Evolutionary conservation across 768 basidiomycete species (phyloP).

Genomic region (Naematelia aurantialba): DNA sequence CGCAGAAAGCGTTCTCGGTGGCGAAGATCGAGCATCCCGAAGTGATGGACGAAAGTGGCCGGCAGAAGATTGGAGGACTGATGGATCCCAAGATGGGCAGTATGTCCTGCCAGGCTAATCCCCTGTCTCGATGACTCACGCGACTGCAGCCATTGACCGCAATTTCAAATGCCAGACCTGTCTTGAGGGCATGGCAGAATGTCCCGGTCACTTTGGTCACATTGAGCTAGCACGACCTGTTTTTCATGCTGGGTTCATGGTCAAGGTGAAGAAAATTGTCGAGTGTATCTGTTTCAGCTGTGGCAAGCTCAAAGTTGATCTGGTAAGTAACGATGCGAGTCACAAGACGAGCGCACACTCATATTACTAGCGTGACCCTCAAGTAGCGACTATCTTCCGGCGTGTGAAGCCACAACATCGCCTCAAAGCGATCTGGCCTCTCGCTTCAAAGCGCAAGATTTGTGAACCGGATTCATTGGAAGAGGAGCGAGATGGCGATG

Average conservation of each 20-base stretch:
- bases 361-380: conserved; percentile 37
- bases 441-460: conserved; percentile 58
- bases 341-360: neutral
- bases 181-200: conserved; percentile 99
- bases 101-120: conserved; percentile 28
- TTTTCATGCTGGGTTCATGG: conserved; percentile 90
- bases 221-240: conserved; percentile 96
- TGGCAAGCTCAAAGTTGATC: conserved; percentile 94
- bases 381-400: conserved; percentile 32
- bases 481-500: conserved; percentile 64
- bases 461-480: conserved; percentile 88
- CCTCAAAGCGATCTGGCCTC: conserved; percentile 48
- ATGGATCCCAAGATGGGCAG: conserved; percentile 98
- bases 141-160: conserved; percentile 47
- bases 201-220: conserved; percentile 98
- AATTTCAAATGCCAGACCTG: conserved; percentile 95
- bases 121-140: conserved; percentile 8
- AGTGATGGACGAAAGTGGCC: conserved; percentile 94
- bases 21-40: conserved; percentile 98
- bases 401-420: conserved; percentile 49
- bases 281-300: conserved; percentile 99
- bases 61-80: conserved; percentile 85
- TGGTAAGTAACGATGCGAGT: conserved; percentile 91
- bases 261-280: conserved; percentile 99
- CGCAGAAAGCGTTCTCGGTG: conserved; percentile 95